Evolutionary conservation across 2,329 filamentous ascomycete genomes (phyloP).

Genomic region (Ophiocordyceps camponoti-rufipedis): DNA sequence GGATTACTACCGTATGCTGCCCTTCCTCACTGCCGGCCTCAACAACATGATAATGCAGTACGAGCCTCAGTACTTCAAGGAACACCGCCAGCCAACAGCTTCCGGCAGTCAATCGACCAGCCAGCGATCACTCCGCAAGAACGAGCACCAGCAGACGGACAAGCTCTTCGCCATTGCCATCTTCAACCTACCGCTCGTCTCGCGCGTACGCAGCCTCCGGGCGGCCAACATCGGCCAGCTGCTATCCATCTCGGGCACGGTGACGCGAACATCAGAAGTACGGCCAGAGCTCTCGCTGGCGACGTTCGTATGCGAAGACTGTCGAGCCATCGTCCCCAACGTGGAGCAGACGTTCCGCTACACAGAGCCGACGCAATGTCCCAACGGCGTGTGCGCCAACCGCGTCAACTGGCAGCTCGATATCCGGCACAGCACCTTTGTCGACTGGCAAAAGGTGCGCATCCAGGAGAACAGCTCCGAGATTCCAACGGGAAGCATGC

Average conservation of each 20-base stretch:
- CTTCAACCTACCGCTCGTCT: slow-evolving; percentile 80
- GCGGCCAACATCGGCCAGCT: slow-evolving; percentile 84
- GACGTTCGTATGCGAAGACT: slow-evolving; percentile 82
- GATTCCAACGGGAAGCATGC: slow-evolving; percentile 97
- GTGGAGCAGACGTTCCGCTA: slow-evolving; percentile 97
- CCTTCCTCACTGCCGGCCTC: slow-evolving; percentile 73
- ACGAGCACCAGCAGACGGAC: slow-evolving; percentile 90
- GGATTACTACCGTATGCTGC: slow-evolving; percentile 89
- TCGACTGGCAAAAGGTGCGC: slow-evolving; percentile 98
- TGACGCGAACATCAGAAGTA: slow-evolving; percentile 92
- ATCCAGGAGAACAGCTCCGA: slow-evolving; percentile 97
- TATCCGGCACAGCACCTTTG: slow-evolving; percentile 89
- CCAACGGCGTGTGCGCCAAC: slow-evolving; percentile 75
- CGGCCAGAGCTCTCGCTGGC: slow-evolving; percentile 81
- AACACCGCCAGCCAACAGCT: slow-evolving; percentile 71
- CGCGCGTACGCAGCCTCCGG: slow-evolving; percentile 67
- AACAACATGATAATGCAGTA: slow-evolving; percentile 91
- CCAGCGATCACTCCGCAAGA: slow-evolving; percentile 56
- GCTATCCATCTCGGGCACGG: slow-evolving; percentile 89
- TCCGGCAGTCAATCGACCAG: slow-evolving; percentile 46
- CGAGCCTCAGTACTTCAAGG: slow-evolving; percentile 83
- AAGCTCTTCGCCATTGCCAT: slow-evolving; percentile 89
- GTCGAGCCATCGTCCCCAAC: slow-evolving; percentile 68
- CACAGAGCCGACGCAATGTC: slow-evolving; percentile 90
- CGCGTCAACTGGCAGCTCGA: slow-evolving; percentile 90